Conservation (phyloP, 441 rosid genomes). For the Sinapis alba region DNA sequence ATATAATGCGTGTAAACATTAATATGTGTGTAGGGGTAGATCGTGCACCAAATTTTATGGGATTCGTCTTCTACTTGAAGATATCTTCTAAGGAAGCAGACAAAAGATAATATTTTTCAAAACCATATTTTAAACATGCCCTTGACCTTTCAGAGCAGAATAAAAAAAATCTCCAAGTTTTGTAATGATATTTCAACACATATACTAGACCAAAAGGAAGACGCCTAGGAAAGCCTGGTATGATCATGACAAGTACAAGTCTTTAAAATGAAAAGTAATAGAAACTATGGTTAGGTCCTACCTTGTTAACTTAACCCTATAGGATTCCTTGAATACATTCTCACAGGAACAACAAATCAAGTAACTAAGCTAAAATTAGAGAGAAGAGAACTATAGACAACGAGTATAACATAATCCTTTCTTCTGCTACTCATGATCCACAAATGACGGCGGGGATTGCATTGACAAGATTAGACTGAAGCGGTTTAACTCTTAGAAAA, state of each 20-base stretch:
- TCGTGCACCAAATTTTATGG: slow-evolving; percentile 3
- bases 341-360: neutral
- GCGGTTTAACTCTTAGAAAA: neutral
- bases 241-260: neutral
- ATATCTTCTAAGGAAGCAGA: slow-evolving; percentile 1
- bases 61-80: slow-evolving; percentile 22
- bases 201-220: neutral
- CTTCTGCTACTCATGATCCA: neutral
- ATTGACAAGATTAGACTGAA: neutral
- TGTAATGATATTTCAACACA: slow-evolving; percentile 14
- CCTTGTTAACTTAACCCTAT: slow-evolving; percentile 1
- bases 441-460: neutral
- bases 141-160: slow-evolving; percentile 8
- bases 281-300: slow-evolving; percentile 16
- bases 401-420: neutral
- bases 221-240: slow-evolving; percentile 28
- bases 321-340: neutral
- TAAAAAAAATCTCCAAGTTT: slow-evolving; percentile 5
- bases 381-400: neutral
- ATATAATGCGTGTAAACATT: slow-evolving; percentile 13
- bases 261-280: neutral
- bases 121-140: slow-evolving; percentile 32
- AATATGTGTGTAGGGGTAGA: neutral
- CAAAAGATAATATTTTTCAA: neutral
- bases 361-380: neutral